Evolutionary conservation across 768 basidiomycete genomes (phyloP).

Genomic region (Rhodotorula sphaerocarpa): DNA sequence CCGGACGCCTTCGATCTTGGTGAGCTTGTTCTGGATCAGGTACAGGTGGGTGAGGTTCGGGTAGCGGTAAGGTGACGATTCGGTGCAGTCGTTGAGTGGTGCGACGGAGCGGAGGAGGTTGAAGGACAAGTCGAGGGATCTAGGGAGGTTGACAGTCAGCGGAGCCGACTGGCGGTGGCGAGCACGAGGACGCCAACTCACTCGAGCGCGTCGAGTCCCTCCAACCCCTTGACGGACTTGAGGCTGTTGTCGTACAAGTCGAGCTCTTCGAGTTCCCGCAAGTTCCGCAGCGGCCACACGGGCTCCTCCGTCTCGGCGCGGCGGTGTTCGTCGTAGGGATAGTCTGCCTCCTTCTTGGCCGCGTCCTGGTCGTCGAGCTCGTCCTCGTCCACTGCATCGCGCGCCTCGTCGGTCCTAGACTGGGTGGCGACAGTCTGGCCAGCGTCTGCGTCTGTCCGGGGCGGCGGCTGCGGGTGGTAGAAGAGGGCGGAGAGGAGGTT

Average conservation of each 20-base stretch:
- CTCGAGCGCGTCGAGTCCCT: constrained; percentile 45
- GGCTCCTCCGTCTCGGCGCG: constrained; percentile 12
- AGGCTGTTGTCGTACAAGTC: constrained; percentile 95
- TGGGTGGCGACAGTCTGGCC: not conserved
- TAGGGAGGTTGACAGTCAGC: constrained; percentile 41
- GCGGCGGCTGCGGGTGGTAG: constrained; percentile 21
- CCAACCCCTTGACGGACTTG: constrained; percentile 63
- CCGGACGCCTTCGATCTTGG: constrained; percentile 63
- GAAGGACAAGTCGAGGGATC: constrained; percentile 85
- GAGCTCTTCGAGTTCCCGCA: constrained; percentile 71
- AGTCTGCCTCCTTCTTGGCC: constrained; percentile 38
- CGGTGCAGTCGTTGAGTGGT: constrained; percentile 56
- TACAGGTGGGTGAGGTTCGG: constrained; percentile 62
- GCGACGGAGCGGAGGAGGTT: constrained; percentile 61
- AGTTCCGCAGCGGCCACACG: constrained; percentile 37
- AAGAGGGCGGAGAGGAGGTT: constrained; percentile 37
- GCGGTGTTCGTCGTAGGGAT: constrained; percentile 12
- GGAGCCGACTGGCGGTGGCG: not conserved
- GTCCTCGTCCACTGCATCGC: constrained; percentile 37
- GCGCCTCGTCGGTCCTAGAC: not conserved
- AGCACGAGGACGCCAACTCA: constrained; percentile 37
- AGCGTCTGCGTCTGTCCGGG: not conserved
- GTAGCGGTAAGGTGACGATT: constrained; percentile 49
- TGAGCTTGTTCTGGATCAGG: constrained; percentile 94
- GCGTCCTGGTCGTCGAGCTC: constrained; percentile 39